Evolutionary conservation across 768 basidiomycete species (phyloP).

Genomic region (Pisolithus albus): DNA sequence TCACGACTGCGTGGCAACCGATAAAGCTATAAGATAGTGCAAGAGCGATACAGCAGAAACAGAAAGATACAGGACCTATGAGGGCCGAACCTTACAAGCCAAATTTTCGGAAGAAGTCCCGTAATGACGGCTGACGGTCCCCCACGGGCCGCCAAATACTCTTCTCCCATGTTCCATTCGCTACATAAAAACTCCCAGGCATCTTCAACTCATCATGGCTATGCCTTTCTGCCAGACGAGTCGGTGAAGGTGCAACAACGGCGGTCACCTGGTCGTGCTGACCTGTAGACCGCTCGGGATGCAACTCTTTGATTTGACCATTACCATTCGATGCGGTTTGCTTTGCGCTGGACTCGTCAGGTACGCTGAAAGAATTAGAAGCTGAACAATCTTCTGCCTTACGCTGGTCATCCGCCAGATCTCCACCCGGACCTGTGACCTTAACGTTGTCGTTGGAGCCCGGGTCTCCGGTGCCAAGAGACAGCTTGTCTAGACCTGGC

Average conservation of each 20-base stretch:
- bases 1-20: too few relatives aligned
- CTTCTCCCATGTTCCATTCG: slow-evolving; percentile 7
- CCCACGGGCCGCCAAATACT: background rate
- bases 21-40: too few relatives aligned
- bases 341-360: slow-evolving; percentile 11
- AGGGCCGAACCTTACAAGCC: slow-evolving; percentile 18
- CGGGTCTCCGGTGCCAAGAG: slow-evolving; percentile 26
- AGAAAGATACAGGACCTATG: slow-evolving; percentile 1
- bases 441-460: slow-evolving; percentile 38
- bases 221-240: background rate
- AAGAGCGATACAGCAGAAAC: background rate
- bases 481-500: slow-evolving; percentile 19
- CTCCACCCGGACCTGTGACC: slow-evolving; percentile 28
- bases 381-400: slow-evolving; percentile 16
- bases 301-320: background rate
- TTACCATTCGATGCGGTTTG: background rate
- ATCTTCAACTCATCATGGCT: slow-evolving; percentile 34
- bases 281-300: background rate
- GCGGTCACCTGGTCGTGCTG: background rate
- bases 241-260: background rate
- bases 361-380: slow-evolving; percentile 16
- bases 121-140: slow-evolving; percentile 12
- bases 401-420: slow-evolving; percentile 16
- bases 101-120: slow-evolving; percentile 16
- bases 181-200: slow-evolving; percentile 46